Conservation (phyloP, 805 yeast species). For the Vanderwaltozyma verrucispora region DNA sequence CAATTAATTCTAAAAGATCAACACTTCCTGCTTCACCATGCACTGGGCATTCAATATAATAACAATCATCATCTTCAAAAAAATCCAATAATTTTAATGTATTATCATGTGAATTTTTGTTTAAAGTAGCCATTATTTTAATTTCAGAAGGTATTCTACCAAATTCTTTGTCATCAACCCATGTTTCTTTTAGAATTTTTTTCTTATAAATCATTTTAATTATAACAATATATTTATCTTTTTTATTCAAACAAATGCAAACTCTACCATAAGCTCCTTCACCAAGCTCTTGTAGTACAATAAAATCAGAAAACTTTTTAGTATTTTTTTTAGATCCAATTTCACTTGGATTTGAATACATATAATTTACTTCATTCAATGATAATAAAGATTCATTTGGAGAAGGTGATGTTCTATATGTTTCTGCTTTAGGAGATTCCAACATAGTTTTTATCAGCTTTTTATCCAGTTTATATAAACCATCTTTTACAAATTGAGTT, state of each 20-base stretch:
- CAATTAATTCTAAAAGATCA: slow-evolving; percentile 86
- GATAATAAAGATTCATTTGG: slow-evolving; percentile 5
- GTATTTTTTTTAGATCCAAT: slow-evolving; percentile 61
- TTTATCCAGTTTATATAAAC: neutral
- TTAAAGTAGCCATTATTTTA: slow-evolving; percentile 72
- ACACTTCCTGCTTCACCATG: slow-evolving; percentile 83
- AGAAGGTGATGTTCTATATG: too few species aligned
- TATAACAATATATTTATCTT: slow-evolving; percentile 58
- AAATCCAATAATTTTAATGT: slow-evolving; percentile 77
- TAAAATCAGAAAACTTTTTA: slow-evolving; percentile 62
- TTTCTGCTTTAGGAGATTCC: neutral
- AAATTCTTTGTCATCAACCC: slow-evolving; percentile 84
- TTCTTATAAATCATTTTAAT: slow-evolving; percentile 85
- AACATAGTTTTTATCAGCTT: neutral
- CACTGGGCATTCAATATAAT: slow-evolving; percentile 84
- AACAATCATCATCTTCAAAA: slow-evolving; percentile 82
- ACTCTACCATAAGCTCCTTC: slow-evolving; percentile 97
- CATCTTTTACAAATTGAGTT: neutral
- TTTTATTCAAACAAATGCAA: slow-evolving; percentile 56
- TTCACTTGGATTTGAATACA: slow-evolving; percentile 3
- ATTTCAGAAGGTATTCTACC: slow-evolving; percentile 94
- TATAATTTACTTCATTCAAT: slow-evolving; percentile 63
- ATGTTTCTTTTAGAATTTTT: slow-evolving; percentile 85
- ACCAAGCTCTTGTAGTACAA: slow-evolving; percentile 66
- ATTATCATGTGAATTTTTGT: slow-evolving; percentile 70